These are phyloP conservation scores for Parathielavia hyrcaniae DNA, from an alignment of 495 filamentous ascomycete genomes.

Conservation along the genomic window DNA sequence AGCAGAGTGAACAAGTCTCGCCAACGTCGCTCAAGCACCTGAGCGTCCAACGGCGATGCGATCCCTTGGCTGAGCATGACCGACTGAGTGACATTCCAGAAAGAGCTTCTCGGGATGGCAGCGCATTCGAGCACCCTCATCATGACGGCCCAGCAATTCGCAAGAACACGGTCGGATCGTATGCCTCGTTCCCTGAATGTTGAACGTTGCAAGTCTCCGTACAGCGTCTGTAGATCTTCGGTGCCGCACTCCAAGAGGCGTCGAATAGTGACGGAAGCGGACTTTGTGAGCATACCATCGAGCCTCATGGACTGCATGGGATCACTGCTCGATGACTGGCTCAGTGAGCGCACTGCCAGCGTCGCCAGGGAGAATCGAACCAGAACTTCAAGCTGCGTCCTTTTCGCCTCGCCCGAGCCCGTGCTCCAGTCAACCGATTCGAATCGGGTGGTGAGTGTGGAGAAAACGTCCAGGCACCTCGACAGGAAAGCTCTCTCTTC, in stretches of 20 bases:
- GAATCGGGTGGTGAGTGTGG: constrained; percentile 34
- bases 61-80: constrained; percentile 36
- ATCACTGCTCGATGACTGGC: constrained; percentile 25
- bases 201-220: constrained; percentile 53
- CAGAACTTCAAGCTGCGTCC: constrained; percentile 17
- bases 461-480: constrained; percentile 42
- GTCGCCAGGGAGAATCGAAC: constrained; percentile 20
- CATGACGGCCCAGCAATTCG: constrained; percentile 62
- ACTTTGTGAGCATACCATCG: constrained; percentile 40
- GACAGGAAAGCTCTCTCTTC: constrained; percentile 37
- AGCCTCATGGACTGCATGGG: constrained; percentile 32
- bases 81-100: constrained; percentile 54
- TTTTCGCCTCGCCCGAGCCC: constrained; percentile 3
- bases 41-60: constrained; percentile 42
- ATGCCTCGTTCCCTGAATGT: constrained; percentile 61
- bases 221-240: constrained; percentile 51
- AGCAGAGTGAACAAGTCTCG: constrained; percentile 63
- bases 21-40: constrained; percentile 65
- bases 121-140: constrained; percentile 53
- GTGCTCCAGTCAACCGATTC: constrained; percentile 24
- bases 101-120: constrained; percentile 41
- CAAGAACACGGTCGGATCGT: constrained; percentile 47
- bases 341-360: constrained; percentile 29
- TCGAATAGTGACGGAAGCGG: constrained; percentile 33
- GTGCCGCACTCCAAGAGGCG: constrained; percentile 47